A percentile compares a stretch with the other conserved stretches of the same genome.
Evolutionary conservation across 2,329 filamentous ascomycete genomes (phyloP).

Genomic region (Xenosphaeropsis pyriputrescens): DNA sequence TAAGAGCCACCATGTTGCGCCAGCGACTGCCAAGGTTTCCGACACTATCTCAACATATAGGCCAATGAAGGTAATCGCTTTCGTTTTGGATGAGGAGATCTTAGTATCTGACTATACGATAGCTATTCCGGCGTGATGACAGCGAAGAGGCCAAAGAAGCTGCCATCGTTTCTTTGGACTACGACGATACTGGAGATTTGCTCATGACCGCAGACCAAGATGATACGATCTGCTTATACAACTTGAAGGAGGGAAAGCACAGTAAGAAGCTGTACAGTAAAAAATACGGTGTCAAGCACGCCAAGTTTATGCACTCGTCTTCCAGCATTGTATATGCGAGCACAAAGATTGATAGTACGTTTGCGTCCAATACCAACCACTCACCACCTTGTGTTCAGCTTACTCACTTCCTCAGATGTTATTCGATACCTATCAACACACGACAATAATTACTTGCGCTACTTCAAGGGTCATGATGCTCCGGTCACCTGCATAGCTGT

Average conservation of each 20-base stretch:
- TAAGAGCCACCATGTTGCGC: slow-evolving; percentile 7
- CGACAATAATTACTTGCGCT: slow-evolving; percentile 91
- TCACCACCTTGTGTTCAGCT: slow-evolving; percentile 2
- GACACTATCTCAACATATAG: slow-evolving; percentile 68
- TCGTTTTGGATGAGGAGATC: neutral
- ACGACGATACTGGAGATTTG: slow-evolving; percentile 87
- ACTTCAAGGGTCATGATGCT: slow-evolving; percentile 82
- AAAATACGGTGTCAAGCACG: slow-evolving; percentile 91
- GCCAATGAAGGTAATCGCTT: slow-evolving; percentile 54
- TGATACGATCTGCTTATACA: slow-evolving; percentile 91
- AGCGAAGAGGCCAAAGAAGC: slow-evolving; percentile 23
- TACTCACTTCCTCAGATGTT: slow-evolving; percentile 37
- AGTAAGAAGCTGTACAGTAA: slow-evolving; percentile 86
- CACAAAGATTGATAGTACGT: slow-evolving; percentile 76
- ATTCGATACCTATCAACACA: slow-evolving; percentile 82
- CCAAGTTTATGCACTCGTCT: slow-evolving; percentile 83
- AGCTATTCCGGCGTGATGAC: slow-evolving; percentile 41
- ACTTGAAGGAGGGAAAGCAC: slow-evolving; percentile 77
- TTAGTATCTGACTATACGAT: slow-evolving; percentile 4
- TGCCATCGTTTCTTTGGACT: slow-evolving; percentile 80
- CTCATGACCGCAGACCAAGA: slow-evolving; percentile 86
- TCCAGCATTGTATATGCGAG: slow-evolving; percentile 90
- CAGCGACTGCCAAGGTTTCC: slow-evolving; percentile 47
- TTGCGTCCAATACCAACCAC: neutral
- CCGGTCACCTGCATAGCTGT: slow-evolving; percentile 73